Evolutionary conservation across 2,329 filamentous ascomycete genomes (phyloP).

Genomic region (Colletotrichum phormii): DNA sequence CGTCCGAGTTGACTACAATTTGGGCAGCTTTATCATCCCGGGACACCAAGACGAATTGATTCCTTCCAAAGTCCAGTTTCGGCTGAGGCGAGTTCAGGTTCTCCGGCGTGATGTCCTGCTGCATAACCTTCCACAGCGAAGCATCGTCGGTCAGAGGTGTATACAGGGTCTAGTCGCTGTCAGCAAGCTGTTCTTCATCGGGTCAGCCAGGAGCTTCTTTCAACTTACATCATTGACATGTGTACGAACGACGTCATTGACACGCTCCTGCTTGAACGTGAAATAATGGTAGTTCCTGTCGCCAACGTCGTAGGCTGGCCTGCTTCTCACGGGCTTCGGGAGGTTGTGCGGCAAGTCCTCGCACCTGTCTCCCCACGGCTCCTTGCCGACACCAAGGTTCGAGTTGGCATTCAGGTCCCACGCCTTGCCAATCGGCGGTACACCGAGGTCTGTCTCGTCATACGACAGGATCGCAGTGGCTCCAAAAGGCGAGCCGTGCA

Average conservation of each 20-base stretch:
- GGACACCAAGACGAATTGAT: slow-evolving; percentile 37
- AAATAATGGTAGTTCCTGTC: slow-evolving; percentile 34
- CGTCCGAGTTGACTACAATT: slow-evolving; percentile 40
- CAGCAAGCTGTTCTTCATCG: not conserved
- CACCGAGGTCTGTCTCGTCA: slow-evolving; percentile 34
- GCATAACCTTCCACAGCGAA: slow-evolving; percentile 27
- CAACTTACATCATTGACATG: slow-evolving; percentile 24
- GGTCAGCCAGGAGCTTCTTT: not conserved
- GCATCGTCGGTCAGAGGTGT: slow-evolving; percentile 33
- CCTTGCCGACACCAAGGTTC: slow-evolving; percentile 16
- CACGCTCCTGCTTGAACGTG: slow-evolving; percentile 26
- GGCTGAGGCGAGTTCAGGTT: slow-evolving; percentile 28
- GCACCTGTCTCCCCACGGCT: slow-evolving; percentile 29
- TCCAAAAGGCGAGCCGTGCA: slow-evolving; percentile 30
- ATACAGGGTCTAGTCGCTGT: slow-evolving; percentile 32
- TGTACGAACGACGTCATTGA: slow-evolving; percentile 26
- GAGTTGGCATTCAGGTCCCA: slow-evolving; percentile 33
- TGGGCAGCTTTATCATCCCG: slow-evolving; percentile 38
- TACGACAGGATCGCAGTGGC: slow-evolving; percentile 37
- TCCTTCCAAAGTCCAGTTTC: slow-evolving; percentile 28
- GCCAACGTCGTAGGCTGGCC: slow-evolving; percentile 38
- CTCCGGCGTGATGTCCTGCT: slow-evolving; percentile 22
- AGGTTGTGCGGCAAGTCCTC: slow-evolving; percentile 39
- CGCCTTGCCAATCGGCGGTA: slow-evolving; percentile 29
- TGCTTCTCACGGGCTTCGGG: slow-evolving; percentile 36